These are phyloP conservation scores for Globisporangium polare DNA, from an alignment of 352 stramenopile genomes.

Conservation along the genomic window DNA sequence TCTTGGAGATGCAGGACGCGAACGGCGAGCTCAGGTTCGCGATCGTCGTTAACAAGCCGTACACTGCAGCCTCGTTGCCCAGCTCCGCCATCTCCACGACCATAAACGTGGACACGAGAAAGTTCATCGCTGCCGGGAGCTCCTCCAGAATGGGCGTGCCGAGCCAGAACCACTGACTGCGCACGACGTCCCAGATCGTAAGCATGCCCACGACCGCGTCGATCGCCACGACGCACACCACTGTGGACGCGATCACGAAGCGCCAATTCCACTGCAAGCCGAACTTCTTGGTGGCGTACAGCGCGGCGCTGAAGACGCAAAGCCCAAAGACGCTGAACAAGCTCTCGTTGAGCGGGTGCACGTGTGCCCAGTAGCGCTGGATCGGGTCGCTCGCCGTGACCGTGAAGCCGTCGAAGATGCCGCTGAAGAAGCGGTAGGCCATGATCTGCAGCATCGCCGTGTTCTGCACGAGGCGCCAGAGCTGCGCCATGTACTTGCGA, in stretches of 20 bases:
- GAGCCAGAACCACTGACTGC: slow-evolving; percentile 41
- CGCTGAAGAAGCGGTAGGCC: slow-evolving; percentile 39
- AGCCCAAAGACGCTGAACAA: slow-evolving; percentile 26
- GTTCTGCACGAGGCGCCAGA: slow-evolving; percentile 30
- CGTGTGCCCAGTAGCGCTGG: slow-evolving; percentile 31
- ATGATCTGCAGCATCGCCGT: slow-evolving; percentile 38
- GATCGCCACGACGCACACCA: slow-evolving; percentile 24
- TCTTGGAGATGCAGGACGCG: slow-evolving; percentile 30
- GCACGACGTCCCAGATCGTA: slow-evolving; percentile 38
- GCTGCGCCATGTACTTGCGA: slow-evolving; percentile 16
- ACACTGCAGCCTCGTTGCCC: slow-evolving; percentile 37
- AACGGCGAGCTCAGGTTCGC: slow-evolving; percentile 30
- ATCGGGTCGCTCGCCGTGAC: slow-evolving; percentile 26
- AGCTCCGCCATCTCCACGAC: slow-evolving; percentile 40
- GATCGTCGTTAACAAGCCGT: slow-evolving; percentile 36
- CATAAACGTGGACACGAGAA: slow-evolving; percentile 36
- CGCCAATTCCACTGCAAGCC: slow-evolving; percentile 44
- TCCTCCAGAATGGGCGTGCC: slow-evolving; percentile 30
- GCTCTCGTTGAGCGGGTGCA: slow-evolving; percentile 35
- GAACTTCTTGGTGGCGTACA: slow-evolving; percentile 24
- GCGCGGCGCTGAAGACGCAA: slow-evolving; percentile 21
- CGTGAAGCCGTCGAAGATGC: slow-evolving; percentile 31
- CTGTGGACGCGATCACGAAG: slow-evolving; percentile 19
- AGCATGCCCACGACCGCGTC: slow-evolving; percentile 23
- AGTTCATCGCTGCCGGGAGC: slow-evolving; percentile 28